phyloP scores from a whole-genome alignment of 2,329 filamentous ascomycete genomes.

The Colletotrichum agaves region DNA sequence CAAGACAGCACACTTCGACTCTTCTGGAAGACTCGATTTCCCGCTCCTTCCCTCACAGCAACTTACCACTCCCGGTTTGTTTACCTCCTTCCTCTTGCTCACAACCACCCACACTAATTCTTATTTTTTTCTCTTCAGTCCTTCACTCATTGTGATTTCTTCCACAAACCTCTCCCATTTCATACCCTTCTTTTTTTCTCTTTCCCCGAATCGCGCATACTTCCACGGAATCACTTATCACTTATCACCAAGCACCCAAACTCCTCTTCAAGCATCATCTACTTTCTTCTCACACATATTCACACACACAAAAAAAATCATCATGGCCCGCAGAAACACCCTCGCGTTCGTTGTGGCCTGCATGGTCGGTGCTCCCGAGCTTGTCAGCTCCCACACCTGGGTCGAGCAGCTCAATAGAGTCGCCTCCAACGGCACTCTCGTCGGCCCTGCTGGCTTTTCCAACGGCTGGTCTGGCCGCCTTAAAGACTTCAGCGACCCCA shows the following conservation, averaged over 20 bases:
- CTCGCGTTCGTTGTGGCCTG: conserved; percentile 47
- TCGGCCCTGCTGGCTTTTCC: conserved; percentile 77
- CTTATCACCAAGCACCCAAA: background rate
- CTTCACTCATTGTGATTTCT: conserved; percentile 4
- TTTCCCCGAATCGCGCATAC: background rate
- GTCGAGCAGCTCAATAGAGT: conserved; percentile 80
- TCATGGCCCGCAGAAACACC: conserved; percentile 35
- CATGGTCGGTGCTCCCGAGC: conserved; percentile 36
- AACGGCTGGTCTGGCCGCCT: conserved; percentile 74
- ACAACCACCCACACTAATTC: conserved; percentile 18
- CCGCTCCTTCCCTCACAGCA: conserved; percentile 20
- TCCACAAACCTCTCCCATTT: background rate
- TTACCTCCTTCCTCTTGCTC: background rate
- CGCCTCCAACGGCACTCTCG: conserved; percentile 77
- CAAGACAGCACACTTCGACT: conserved; percentile 8
- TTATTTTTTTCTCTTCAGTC: background rate
- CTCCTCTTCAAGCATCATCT: background rate
- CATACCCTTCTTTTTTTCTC: background rate
- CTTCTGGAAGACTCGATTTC: conserved; percentile 31
- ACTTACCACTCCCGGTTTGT: conserved; percentile 21
- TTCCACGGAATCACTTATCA: conserved; percentile 3
- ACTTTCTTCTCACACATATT: background rate
- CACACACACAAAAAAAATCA: background rate
- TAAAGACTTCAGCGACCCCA: conserved; percentile 65
- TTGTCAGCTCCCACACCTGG: conserved; percentile 77